Evolutionary conservation across 257 asterid species (phyloP).

Genomic region (Scutellaria baicalensis): DNA sequence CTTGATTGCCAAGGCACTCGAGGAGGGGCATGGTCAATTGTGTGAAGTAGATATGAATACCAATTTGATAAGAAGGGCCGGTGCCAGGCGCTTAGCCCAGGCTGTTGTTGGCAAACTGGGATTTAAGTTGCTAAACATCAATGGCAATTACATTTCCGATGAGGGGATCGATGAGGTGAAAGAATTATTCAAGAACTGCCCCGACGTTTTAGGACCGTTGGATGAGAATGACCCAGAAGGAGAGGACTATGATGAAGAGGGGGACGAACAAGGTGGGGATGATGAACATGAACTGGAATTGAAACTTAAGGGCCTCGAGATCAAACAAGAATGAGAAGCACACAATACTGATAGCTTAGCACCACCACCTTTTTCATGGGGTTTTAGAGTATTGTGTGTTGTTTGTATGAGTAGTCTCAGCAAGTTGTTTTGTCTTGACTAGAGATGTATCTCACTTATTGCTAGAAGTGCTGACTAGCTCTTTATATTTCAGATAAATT

Average conservation of each 20-base stretch:
- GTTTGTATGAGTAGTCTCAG: constrained; percentile 10
- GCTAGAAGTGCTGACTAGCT: background rate
- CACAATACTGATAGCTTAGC: constrained; percentile 1
- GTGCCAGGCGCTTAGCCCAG: constrained; percentile 82
- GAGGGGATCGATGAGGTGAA: constrained; percentile 90
- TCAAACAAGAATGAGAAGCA: constrained; percentile 49
- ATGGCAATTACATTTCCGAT: constrained; percentile 87
- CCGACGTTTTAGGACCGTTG: constrained; percentile 59
- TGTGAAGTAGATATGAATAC: constrained; percentile 70
- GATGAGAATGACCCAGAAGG: constrained; percentile 98
- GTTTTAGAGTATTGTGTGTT: constrained; percentile 7
- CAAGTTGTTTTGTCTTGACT: constrained; percentile 7
- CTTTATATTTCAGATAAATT: background rate
- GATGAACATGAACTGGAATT: constrained; percentile 60
- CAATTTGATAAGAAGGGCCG: constrained; percentile 79
- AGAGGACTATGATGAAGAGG: constrained; percentile 70
- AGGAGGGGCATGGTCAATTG: constrained; percentile 73
- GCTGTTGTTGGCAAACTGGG: constrained; percentile 64
- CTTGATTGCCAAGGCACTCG: constrained; percentile 71
- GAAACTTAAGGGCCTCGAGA: constrained; percentile 72
- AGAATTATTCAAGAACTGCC: constrained; percentile 58
- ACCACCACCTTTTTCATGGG: background rate
- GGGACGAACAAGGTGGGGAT: constrained; percentile 37
- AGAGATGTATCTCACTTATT: background rate
- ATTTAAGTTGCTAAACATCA: constrained; percentile 55